These are phyloP conservation scores for Sphaceloma murrayae DNA, from an alignment of 2,329 filamentous ascomycete genomes.

Conservation along the genomic window DNA sequence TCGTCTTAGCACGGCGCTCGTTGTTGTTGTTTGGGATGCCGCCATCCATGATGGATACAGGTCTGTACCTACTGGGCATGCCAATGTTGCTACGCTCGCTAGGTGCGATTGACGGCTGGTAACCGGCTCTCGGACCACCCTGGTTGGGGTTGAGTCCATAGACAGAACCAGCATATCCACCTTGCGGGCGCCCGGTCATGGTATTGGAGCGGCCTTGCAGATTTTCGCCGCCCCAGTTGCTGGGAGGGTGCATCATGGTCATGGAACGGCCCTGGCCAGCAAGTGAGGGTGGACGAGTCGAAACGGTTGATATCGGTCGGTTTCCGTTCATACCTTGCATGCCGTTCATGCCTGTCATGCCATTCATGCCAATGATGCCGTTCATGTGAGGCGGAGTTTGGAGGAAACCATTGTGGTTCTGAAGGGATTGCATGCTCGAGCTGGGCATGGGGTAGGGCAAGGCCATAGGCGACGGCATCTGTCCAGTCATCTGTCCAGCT, in stretches of 20 bases:
- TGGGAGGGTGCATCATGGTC: constrained; percentile 67
- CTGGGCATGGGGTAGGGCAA: constrained; percentile 8
- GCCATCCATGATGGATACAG: constrained; percentile 55
- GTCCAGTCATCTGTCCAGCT: constrained; percentile 24
- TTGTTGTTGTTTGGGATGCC: constrained; percentile 9
- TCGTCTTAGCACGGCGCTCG: constrained; percentile 31
- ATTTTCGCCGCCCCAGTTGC: constrained; percentile 23
- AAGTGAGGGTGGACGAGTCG: constrained; percentile 23
- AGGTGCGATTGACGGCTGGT: constrained; percentile 85
- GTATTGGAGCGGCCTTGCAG: constrained; percentile 38
- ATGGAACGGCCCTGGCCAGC: constrained; percentile 50
- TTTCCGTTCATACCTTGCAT: constrained; percentile 15
- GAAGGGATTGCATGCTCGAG: constrained; percentile 13
- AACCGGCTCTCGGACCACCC: constrained; percentile 43
- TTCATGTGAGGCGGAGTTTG: constrained; percentile 11
- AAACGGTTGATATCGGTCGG: constrained; percentile 39
- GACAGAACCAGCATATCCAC: constrained; percentile 29
- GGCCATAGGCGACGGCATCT: constrained; percentile 16
- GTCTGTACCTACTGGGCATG: constrained; percentile 78
- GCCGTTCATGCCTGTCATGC: constrained; percentile 12
- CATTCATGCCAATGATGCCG: constrained; percentile 3
- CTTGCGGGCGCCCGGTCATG: constrained; percentile 24
- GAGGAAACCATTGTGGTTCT: constrained; percentile 10
- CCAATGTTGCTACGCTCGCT: constrained; percentile 93
- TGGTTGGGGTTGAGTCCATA: constrained; percentile 32